These are phyloP conservation scores for Chlamydomonas eustigma DNA, from an alignment of 139 green algal genomes.

Conservation along the genomic window DNA sequence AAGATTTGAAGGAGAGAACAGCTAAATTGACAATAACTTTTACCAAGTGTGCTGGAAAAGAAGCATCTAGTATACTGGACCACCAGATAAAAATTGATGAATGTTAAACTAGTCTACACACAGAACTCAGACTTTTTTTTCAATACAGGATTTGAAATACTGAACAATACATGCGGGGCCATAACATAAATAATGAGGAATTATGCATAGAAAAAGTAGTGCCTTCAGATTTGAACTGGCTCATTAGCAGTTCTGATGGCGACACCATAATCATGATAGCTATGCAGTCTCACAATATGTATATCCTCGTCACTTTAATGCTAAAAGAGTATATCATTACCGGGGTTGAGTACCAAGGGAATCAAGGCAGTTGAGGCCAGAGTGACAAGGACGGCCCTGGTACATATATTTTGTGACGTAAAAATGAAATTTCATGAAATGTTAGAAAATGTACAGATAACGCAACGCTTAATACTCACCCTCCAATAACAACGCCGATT, in stretches of 20 bases:
- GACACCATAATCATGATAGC: not conserved
- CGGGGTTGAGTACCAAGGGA: not conserved
- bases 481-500: not conserved
- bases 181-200: not conserved
- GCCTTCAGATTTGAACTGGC: not conserved
- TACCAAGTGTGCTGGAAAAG: too few relatives aligned
- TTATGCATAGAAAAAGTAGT: not conserved
- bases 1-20: too few relatives aligned
- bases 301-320: too few relatives aligned
- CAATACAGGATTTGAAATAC: too few relatives aligned
- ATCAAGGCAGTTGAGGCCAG: not conserved
- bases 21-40: too few relatives aligned
- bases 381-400: not conserved
- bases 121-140: too few relatives aligned
- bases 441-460: not conserved
- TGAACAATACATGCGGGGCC: not conserved
- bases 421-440: not conserved
- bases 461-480: not conserved
- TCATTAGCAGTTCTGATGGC: not conserved
- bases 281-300: too few relatives aligned
- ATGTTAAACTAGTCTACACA: too few relatives aligned
- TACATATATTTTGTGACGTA: not conserved
- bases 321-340: too few relatives aligned
- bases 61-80: too few relatives aligned
- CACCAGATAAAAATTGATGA: too few relatives aligned